These are phyloP conservation scores for Scolecobasidium constrictum DNA, from an alignment of 2,329 filamentous ascomycete species.

Conservation along the genomic window DNA sequence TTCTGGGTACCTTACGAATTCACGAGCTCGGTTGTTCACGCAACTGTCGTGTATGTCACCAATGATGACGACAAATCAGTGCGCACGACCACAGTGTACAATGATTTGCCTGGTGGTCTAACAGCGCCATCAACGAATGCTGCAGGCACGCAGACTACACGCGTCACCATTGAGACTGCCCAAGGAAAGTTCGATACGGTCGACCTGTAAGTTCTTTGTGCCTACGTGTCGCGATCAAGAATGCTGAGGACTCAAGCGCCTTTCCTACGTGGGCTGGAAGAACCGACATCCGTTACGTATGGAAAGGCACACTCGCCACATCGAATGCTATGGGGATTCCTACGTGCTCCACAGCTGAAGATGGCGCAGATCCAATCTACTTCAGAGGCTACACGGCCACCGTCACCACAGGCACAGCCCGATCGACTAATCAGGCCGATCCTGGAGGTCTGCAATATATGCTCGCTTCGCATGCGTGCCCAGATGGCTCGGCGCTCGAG, in stretches of 20 bases:
- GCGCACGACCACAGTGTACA: constrained; percentile 8
- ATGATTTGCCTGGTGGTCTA: constrained; percentile 9
- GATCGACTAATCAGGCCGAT: not conserved
- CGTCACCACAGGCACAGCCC: not conserved
- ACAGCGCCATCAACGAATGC: constrained; percentile 11
- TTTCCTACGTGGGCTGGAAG: not conserved
- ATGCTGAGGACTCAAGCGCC: not conserved
- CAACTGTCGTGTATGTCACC: constrained; percentile 10
- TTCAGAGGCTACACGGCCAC: not conserved
- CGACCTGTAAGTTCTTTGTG: not conserved
- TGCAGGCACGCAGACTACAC: constrained; percentile 5
- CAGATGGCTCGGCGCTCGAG: not conserved
- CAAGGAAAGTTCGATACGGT: not conserved
- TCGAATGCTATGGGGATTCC: not conserved
- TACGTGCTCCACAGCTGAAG: not conserved
- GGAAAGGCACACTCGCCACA: constrained; percentile 6
- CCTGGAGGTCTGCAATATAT: not conserved
- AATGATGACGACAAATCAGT: constrained; percentile 11
- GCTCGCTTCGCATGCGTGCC: not conserved
- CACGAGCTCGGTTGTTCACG: too few species aligned
- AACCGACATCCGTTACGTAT: not conserved
- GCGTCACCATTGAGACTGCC: not conserved
- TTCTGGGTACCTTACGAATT: too few species aligned
- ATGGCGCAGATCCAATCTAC: too few species aligned
- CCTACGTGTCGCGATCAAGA: not conserved